phyloP scores from a whole-genome alignment of 1,139 yeast species.

The Ogataea hybrid region DNA sequence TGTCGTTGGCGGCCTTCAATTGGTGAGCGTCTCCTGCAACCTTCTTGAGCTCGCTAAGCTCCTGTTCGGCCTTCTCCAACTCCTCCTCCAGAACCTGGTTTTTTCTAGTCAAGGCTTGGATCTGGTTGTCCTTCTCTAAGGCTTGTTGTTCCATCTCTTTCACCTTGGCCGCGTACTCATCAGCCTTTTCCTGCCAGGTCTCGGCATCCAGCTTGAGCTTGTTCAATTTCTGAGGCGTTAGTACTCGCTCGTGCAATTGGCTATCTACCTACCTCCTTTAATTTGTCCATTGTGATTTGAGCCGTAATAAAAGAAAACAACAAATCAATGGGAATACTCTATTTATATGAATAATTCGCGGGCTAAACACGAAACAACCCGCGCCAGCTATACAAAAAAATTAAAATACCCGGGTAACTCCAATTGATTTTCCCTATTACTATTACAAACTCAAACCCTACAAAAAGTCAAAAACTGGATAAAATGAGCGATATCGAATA shows the following conservation, averaged over 20 bases:
- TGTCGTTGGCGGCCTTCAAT: conserved; percentile 85
- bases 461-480: conserved; percentile 1
- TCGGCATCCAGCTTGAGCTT: conserved; percentile 93
- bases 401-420: conserved; percentile 7
- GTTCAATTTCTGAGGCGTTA: conserved; percentile 66
- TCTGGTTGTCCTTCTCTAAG: conserved; percentile 91
- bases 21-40: conserved; percentile 92
- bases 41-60: conserved; percentile 78
- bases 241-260: not conserved
- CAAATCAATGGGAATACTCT: conserved; percentile 11
- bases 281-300: conserved; percentile 41
- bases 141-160: conserved; percentile 91
- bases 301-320: conserved; percentile 5
- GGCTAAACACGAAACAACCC: conserved; percentile 8
- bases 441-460: conserved; percentile 2
- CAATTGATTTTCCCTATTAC: not conserved
- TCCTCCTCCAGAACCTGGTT: conserved; percentile 88
- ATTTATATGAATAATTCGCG: conserved; percentile 9
- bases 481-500: conserved; percentile 1
- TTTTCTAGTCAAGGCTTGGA: conserved; percentile 89
- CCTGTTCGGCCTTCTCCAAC: conserved; percentile 83
- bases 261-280: conserved; percentile 44
- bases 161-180: conserved; percentile 75
- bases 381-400: conserved; percentile 5
- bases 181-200: conserved; percentile 95